Base-by-base conservation (phyloP, 495 filamentous ascomycete genomes). In the Hypoxylon subgilvum region DNA sequence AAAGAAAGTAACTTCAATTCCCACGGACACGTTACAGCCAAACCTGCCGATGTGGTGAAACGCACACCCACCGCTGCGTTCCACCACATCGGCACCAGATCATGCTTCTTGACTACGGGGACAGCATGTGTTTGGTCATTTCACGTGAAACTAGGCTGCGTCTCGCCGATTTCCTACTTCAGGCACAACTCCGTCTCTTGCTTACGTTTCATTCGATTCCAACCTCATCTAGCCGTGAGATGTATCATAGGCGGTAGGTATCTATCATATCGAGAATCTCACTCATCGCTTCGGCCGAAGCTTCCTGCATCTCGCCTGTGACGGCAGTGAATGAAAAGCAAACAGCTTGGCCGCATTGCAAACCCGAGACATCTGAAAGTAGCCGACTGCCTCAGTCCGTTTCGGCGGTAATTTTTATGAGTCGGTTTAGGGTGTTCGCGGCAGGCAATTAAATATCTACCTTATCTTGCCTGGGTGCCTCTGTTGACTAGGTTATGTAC, bases 301-400 rank as follows among this genome's bases (percentile, higher is more conserved):
- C 42, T 17, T 54, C 49, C 44, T 64, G 61, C 61, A 58, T 40
- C 54, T 59, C 61, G 54, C 54, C 61, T 59, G 40, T 51, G 45
- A 46, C 39, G 44, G 23, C 49, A 45, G 36, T n/a, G 9, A 28
- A 63, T n/a, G 47, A 44, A 61, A 60, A 14, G 21, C 6, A 47
- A 47, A 16, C 27, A 47, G 51, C 41, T 14, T 13, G 21, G 35
- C 41, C 31, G 45, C 34, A 58, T 30, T 18, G 36, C 16, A 4
- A 44, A 54, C 40, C 54, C 43, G 50, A 64, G 54, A 64, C 61
- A 64, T 38, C 25, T 16, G 39, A 53, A 64, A 59, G 46, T 36
- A 36, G 40, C 49, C 49, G 54, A 57, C 41, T 41, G 34, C 54
- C 32, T 38, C 54, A 41, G 34, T 52, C 61, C 49, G 61, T 44